phyloP scores from a whole-genome alignment of 768 basidiomycete genomes.

The Strobilomyces echinocephalus region DNA sequence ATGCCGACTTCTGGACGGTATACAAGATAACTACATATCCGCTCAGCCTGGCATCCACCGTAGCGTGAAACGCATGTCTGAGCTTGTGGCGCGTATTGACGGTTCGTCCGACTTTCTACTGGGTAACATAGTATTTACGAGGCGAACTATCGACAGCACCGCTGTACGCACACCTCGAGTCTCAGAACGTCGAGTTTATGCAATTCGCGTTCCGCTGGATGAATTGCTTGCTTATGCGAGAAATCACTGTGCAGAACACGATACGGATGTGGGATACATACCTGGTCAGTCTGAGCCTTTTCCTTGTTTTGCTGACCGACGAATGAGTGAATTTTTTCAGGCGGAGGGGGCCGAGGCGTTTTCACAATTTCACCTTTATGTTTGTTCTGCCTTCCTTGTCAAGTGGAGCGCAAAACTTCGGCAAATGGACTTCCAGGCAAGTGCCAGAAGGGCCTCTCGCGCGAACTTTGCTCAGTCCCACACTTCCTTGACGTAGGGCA shows the following conservation, averaged over 20 bases:
- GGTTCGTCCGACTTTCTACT: slow-evolving; percentile 41
- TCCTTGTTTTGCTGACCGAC: neutral
- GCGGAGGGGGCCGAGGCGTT: slow-evolving; percentile 97
- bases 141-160: slow-evolving; percentile 49
- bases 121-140: neutral
- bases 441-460: slow-evolving; percentile 12
- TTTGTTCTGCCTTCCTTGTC: slow-evolving; percentile 95
- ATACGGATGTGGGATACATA: slow-evolving; percentile 99
- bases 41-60: slow-evolving; percentile 96
- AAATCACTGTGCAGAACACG: slow-evolving; percentile 94
- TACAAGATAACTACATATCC: slow-evolving; percentile 97
- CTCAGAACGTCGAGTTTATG: slow-evolving; percentile 97
- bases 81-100: slow-evolving; percentile 87
- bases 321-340: slow-evolving; percentile 39
- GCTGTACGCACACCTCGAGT: slow-evolving; percentile 78
- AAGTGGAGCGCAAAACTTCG: slow-evolving; percentile 91
- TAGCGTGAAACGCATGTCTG: slow-evolving; percentile 90
- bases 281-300: slow-evolving; percentile 52
- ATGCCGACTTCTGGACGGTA: slow-evolving; percentile 90
- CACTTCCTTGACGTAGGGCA: slow-evolving; percentile 53
- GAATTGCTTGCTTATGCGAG: slow-evolving; percentile 98
- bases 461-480: neutral
- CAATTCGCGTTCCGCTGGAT: slow-evolving; percentile 99
- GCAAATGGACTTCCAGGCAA: slow-evolving; percentile 97
- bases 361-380: slow-evolving; percentile 97